A percentile compares a stretch with the other conserved stretches of the same genome.
phyloP scores from a whole-genome alignment of 2,329 filamentous ascomycete genomes.

The Fonsecaea monophora region DNA sequence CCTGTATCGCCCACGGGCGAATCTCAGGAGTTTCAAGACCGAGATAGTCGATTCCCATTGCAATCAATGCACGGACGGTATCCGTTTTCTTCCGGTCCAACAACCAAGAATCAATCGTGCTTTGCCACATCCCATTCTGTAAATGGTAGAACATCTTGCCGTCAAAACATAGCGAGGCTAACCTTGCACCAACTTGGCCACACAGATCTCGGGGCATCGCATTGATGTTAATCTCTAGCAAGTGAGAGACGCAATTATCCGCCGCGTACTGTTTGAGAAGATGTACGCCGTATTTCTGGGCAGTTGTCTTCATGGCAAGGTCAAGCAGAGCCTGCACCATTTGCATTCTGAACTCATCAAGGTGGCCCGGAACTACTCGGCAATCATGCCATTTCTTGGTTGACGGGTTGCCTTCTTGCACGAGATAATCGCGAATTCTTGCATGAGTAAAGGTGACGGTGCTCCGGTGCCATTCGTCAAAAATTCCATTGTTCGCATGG shows the following conservation, averaged over 20 bases:
- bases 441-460: constrained; percentile 11
- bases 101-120: constrained; percentile 8
- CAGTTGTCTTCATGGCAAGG: constrained; percentile 12
- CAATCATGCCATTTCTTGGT: constrained; percentile 18
- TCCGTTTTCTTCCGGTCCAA: constrained; percentile 6
- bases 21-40: constrained; percentile 1
- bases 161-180: constrained; percentile 15
- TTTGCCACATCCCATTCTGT: constrained; percentile 12
- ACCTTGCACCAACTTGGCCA: constrained; percentile 10
- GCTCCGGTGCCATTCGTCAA: constrained; percentile 11
- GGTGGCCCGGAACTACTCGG: constrained; percentile 8
- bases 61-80: constrained; percentile 6
- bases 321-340: constrained; percentile 16
- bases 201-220: constrained; percentile 12
- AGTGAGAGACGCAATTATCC: constrained; percentile 15
- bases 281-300: constrained; percentile 10
- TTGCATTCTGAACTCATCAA: constrained; percentile 14
- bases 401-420: constrained; percentile 8
- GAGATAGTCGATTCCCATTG: constrained; percentile 8
- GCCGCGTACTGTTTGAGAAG: constrained; percentile 12
- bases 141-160: constrained; percentile 12
- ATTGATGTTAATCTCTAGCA: constrained; percentile 5
- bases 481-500: constrained; percentile 6
- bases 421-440: constrained; percentile 16
- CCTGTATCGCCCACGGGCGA: constrained; percentile 11